Evolutionary conservation across 2,329 filamentous ascomycete genomes (phyloP).

Genomic region (Colletotrichum truncatum): DNA sequence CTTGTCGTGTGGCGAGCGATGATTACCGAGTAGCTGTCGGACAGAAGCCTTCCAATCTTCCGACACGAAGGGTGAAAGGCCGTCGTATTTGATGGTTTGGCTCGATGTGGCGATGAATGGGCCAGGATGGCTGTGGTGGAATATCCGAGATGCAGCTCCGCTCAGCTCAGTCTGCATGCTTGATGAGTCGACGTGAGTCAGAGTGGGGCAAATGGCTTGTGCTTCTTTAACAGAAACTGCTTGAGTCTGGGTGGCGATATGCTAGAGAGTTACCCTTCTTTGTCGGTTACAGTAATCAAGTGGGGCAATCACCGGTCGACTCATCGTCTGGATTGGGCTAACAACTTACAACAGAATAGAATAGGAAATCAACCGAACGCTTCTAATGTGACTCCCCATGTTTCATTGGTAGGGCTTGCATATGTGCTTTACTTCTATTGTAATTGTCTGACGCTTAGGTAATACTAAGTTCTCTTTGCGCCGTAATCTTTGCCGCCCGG

Average conservation of each 20-base stretch:
- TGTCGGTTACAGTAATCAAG: neutral
- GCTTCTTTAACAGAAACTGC: neutral
- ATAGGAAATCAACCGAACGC: neutral
- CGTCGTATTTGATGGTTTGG: slow-evolving; percentile 9
- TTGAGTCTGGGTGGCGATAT: fast-evolving
- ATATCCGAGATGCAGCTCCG: slow-evolving; percentile 12
- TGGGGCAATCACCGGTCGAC: slow-evolving; percentile 1
- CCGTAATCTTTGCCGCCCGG: too few species aligned
- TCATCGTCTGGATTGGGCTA: neutral
- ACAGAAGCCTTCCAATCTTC: neutral
- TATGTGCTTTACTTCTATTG: too few species aligned
- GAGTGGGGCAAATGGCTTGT: neutral
- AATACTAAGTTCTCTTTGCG: too few species aligned
- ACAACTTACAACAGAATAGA: neutral
- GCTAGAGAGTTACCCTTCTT: neutral
- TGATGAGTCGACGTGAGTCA: slow-evolving; percentile 27
- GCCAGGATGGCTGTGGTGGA: slow-evolving; percentile 6
- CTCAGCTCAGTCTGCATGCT: neutral
- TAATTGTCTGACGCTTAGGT: too few species aligned
- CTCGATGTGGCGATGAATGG: slow-evolving; percentile 8
- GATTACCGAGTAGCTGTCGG: neutral
- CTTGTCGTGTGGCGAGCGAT: slow-evolving; percentile 15
- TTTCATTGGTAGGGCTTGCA: too few species aligned
- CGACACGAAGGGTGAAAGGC: neutral
- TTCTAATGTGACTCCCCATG: too few species aligned